Evolutionary conservation across 495 filamentous ascomycete species (phyloP), one percentile per base, ranked within the genome.

Genomic region (Saxispiralis lemnorum): DNA sequence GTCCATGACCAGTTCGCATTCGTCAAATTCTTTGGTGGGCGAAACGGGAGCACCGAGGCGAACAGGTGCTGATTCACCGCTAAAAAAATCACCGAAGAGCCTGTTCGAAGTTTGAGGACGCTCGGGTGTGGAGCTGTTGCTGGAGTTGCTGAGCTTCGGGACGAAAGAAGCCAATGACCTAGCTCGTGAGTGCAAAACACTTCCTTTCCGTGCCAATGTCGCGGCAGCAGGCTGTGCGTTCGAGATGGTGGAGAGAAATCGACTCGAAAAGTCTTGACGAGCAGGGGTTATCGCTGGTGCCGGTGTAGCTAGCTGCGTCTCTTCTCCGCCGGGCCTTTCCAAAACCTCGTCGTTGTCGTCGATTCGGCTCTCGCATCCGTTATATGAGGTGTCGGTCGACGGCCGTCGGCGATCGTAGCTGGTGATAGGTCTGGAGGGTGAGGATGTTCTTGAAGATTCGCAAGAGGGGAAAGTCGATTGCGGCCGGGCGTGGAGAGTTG

Each of bases 61-160:
- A 20, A 56, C 35, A 6, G 54, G 54, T 10, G 54, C 54, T 10
- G 51, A 54, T 18, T 45, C 45, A 19, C 54, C 54, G 48, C 35
- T 51, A 48, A 56, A 56, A 15, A 51, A 39, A 28, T 56, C 47
- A 33, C 47, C 44, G 35, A 56, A 51, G n/a, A 53, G 32, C 15
- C 31, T 53, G 41, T 32, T 45, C 14, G 14, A 32, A 6, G 41
- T 15, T 10, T 43, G 13, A 6, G 15, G 6, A 14, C 31, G 24
- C 12, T 39, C 44, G 3, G 44, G 40, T n/a, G 40, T 35, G 14
- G 41, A 13, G 19, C 6, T 15, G 37, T 17, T 21, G 37, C 13
- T 24, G 37, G 7, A 3, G 37, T 18, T 13, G 16, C 28, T 53
- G 7, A 46, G 38, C 21, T 43, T 48, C n/a, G 50, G 46, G n/a